A percentile compares a stretch with the other conserved stretches of the same genome.
These are phyloP conservation scores for Suillus sp. DNA, from an alignment of 768 basidiomycete species.

Conservation along the genomic window DNA sequence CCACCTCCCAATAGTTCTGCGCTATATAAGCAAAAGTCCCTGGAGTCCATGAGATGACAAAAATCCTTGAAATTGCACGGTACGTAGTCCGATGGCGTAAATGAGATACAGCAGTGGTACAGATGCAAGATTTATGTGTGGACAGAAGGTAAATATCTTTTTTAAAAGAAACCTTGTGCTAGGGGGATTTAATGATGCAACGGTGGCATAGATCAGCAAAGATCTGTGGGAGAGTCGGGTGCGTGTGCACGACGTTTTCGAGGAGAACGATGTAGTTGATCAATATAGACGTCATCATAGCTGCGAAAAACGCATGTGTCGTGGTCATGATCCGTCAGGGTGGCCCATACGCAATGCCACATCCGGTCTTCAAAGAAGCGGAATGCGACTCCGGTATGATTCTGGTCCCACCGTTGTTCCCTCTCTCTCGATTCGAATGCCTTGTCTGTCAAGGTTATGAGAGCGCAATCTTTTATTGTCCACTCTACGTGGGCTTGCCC, in stretches of 20 bases:
- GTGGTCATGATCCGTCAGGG: slow-evolving; percentile 52
- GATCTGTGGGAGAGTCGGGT: slow-evolving; percentile 25
- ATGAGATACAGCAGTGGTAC: slow-evolving; percentile 5
- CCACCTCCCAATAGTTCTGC: background rate
- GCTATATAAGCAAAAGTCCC: background rate
- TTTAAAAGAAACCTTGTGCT: background rate
- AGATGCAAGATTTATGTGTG: slow-evolving; percentile 2
- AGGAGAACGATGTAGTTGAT: slow-evolving; percentile 45
- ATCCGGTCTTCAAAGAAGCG: slow-evolving; percentile 48
- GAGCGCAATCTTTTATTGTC: slow-evolving; percentile 53
- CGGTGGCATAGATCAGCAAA: slow-evolving; percentile 19
- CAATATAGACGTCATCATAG: slow-evolving; percentile 62
- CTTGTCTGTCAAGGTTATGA: slow-evolving; percentile 58
- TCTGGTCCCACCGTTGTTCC: slow-evolving; percentile 38
- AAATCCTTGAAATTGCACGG: background rate
- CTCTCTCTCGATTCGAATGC: slow-evolving; percentile 48
- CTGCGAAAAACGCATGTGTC: slow-evolving; percentile 54
- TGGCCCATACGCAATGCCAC: slow-evolving; percentile 75
- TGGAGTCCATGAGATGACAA: background rate
- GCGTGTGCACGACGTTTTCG: slow-evolving; percentile 35
- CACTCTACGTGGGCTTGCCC: slow-evolving; percentile 37
- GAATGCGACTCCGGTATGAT: slow-evolving; percentile 48
- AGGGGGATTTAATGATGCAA: background rate
- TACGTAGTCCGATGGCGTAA: background rate
- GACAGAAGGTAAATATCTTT: slow-evolving; percentile 1